Evolutionary conservation across 306 rosid species (phyloP), one percentile per base, ranked within the genome.

Genomic region (Mimosa bimucronata): DNA sequence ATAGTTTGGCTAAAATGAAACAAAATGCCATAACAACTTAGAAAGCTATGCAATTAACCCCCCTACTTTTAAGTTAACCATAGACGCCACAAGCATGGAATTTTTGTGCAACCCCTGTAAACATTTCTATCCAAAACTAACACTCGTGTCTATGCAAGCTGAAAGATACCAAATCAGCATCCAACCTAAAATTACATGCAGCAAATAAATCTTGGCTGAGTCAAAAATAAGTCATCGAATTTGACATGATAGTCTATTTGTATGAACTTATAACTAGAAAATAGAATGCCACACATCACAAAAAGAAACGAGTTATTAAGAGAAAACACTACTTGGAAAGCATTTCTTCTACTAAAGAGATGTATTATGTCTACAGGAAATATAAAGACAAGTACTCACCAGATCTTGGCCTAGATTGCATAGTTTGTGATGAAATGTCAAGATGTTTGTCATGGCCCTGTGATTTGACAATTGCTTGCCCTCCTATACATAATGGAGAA

Each of bases 311-410:
- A 53, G 11, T 16, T 46, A 60, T 58, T 77, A 23, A 80, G 75
- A 80, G 15, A 48, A 77, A 16, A 58, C n/a, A 81, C 80, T 57
- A 71, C 45, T 40, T 42, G 41, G 75, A 40, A 66, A 45, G 37
- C 34, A 62, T 58, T 44, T 62, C 42, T 77, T 80, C 66, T 23
- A 80, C 6, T 74, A 71, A 61, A 30, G 40, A 41, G 37, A 65
- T 55, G 19, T 31, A 25, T n/a, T n/a, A n/a, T n/a, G n/a, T n/a
- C n/a, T 68, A 52, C 30, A 76, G 16, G 42, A 79, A 61, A 61
- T 21, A 71, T 58, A 82, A 79, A 70, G 69, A 81, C 83, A 26
- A 78, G 62, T 81, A 60, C 73, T 85, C 66, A 92, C 97, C 94
- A 67, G 86, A 81, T 78, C 80, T 87, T 25, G 85, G 78, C 83